Evolutionary conservation across 371 early-diverging fungal genomes (phyloP).

Genomic region (Apophysomyces variabilis): DNA sequence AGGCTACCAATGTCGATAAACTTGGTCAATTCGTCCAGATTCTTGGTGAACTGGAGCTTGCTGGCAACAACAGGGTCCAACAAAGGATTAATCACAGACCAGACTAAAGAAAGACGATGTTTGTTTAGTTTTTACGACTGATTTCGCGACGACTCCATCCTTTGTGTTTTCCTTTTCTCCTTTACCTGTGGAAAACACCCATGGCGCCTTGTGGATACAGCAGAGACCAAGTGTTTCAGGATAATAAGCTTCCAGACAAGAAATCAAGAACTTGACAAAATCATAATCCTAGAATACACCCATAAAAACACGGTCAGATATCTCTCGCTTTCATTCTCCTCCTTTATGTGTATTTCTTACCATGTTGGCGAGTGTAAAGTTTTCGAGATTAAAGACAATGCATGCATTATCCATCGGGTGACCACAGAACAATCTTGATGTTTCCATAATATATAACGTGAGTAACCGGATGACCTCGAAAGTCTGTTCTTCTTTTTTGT

Average conservation of each 20-base stretch:
- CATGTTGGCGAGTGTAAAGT: conserved; percentile 83
- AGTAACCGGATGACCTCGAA: conserved; percentile 61
- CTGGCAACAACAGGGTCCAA: conserved; percentile 91
- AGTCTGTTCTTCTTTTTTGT: conserved; percentile 61
- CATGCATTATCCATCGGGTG: conserved; percentile 81
- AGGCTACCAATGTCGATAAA: conserved; percentile 54
- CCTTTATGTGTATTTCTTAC: conserved; percentile 24
- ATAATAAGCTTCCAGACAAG: conserved; percentile 85
- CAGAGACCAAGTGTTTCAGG: conserved; percentile 86
- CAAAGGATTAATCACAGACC: conserved; percentile 80
- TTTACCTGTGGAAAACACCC: conserved; percentile 79
- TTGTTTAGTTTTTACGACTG: neutral
- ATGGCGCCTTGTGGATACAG: conserved; percentile 85
- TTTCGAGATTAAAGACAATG: conserved; percentile 85
- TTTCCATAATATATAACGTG: conserved; percentile 85
- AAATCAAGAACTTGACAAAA: conserved; percentile 80
- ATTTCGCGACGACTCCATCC: neutral
- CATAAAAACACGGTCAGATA: neutral
- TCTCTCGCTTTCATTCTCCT: no score
- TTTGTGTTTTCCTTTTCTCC: neutral
- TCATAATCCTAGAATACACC: conserved; percentile 61
- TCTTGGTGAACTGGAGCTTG: conserved; percentile 85
- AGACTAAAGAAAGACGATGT: conserved; percentile 45
- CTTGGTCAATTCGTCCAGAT: conserved; percentile 61
- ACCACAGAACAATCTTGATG: conserved; percentile 72